Evolutionary conservation across 805 yeast species (phyloP).

Genomic region (Nakazawaea ernobii): DNA sequence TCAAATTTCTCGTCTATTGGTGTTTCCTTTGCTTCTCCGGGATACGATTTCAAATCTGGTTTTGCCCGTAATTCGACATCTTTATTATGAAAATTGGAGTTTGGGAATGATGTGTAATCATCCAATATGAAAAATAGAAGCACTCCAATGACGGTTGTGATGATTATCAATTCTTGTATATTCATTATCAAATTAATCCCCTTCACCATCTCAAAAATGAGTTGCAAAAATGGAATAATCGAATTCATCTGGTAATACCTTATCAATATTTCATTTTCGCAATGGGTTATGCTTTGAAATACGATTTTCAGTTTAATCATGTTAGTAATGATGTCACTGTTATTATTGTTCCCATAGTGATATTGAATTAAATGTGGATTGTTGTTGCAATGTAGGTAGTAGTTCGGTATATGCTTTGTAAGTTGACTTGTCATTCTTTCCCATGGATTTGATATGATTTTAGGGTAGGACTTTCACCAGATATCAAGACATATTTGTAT

Average conservation of each 20-base stretch:
- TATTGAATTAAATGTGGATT: neutral
- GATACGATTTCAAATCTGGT: too few species aligned
- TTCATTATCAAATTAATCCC: neutral
- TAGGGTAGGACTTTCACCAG: too few species aligned
- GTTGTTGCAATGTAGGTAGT: neutral
- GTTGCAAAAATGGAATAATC: neutral
- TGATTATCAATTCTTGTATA: neutral
- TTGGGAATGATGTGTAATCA: neutral
- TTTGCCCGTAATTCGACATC: neutral
- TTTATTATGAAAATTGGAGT: neutral
- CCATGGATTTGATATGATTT: too few species aligned
- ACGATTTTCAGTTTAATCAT: neutral
- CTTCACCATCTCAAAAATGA: neutral
- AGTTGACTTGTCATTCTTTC: too few species aligned
- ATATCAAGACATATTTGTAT: too few species aligned
- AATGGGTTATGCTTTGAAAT: neutral
- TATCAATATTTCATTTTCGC: neutral
- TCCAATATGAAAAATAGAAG: neutral
- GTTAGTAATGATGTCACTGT: neutral
- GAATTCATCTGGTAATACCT: neutral
- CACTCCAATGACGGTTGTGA: neutral
- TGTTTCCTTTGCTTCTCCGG: too few species aligned
- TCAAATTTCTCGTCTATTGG: too few species aligned
- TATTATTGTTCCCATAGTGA: neutral
- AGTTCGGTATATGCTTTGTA: too few species aligned